Evolutionary conservation across 257 asterid species (phyloP), one percentile per base, ranked within the genome.

Genomic region (Solanum okadae): DNA sequence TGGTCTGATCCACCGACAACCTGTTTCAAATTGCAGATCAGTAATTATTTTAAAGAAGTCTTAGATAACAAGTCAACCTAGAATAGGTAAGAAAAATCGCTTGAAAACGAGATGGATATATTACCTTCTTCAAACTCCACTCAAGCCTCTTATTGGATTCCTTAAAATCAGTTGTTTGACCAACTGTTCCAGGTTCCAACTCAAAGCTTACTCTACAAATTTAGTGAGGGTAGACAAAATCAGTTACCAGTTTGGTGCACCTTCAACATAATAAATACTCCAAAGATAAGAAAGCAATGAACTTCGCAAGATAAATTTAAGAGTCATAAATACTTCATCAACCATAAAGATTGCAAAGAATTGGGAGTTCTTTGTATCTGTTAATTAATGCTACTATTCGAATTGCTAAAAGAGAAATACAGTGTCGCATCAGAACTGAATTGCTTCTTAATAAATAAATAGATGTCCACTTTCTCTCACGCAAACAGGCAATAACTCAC

Each of bases 101-200:
- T 81, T 81, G 68, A 27, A 29, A 46, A 81, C 1, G 11, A 76
- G 33, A 81, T 5, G 40, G 42, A 81, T 37, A 59, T 25, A 56
- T 89, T 94, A 88, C 99, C 99, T 97, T 97, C 94, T 97, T 97
- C 93, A 96, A 56, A 90, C 59, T 94, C 99, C 99, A 97, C 90
- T 97, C 99, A 16, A 97, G 96, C 89, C 89, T 97, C 94, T 49
- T 93, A 86, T 93, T 94, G 15, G 98, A 94, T 92, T 97, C 99
- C 89, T 95, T 97, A 91, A 97, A 97, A 93, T 96, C 99, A 85
- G 99, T 97, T 34, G 90, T 90, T 88, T 96, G 99, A 70, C 99
- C 99, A 93, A 87, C 95, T 88, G 94, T 92, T 88, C 99, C 98
- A 83, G 95, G 94, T 89, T 97, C 99, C 98, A 97, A 77, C 89